Evolutionary conservation across 495 filamentous ascomycete genomes (phyloP), one percentile per base, ranked within the genome.

Genomic region (Cudoniella acicularis): DNA sequence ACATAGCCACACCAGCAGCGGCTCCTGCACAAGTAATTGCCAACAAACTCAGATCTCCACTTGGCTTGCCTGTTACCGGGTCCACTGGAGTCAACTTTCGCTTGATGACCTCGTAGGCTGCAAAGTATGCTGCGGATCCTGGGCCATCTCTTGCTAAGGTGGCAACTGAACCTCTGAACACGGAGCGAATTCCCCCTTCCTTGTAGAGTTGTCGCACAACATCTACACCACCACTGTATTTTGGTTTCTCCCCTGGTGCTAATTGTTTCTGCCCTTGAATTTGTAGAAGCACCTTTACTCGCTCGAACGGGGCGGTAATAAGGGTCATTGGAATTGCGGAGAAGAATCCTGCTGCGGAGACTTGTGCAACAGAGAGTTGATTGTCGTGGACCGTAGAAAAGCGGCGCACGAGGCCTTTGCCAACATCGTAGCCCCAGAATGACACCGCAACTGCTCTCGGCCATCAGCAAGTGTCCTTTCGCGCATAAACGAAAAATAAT

Each of bases 361-460:
- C 87, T 72, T 98, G 94, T 22, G 80, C 88, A 68, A 96, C 89
- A 20, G 86, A 87, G 73, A 89, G 86, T 36, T 65, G 60, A 72
- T 87, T 80, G 67, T 88, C 75, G 18, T 83, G 70, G 25, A 92
- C 84, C 6, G 78, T 79, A 43, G 86, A 87, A 60, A 88, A 72
- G 55, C 72, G 75, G 64, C 84, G 80, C 51, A 98, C 90, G 63
- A 99, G 79, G 55, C 81, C 77, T 74, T 99, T 96, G 74, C 94
- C 95, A 53, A 96, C 77, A 71, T 96, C 94, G 75, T 96, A 99
- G 64, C 94, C 94, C 90, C 94, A 98, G 82, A 98, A 98, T 70
- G 91, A 96, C 49, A 98, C 92, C 67, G 94, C 94, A 75, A 98
- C 92, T 97, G 56, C 48, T 40, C 2, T 16, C 25, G 36, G 45